Evolutionary conservation across 108 stramenopile species (phyloP), one percentile per base, ranked within the genome.

Genomic region (Fistulifera solaris): DNA sequence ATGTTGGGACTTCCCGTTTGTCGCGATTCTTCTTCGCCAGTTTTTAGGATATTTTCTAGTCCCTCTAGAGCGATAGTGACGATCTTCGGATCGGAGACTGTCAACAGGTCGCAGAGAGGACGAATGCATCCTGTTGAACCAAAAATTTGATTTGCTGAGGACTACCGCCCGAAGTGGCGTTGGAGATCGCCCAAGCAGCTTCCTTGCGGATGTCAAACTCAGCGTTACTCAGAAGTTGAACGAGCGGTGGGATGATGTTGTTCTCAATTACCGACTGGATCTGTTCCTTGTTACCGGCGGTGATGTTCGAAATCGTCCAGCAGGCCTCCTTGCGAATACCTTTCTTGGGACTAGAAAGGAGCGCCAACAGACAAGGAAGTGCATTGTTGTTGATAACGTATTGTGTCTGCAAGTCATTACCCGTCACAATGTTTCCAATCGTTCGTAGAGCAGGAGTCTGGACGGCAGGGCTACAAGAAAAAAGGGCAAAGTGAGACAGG

Each of bases 271-370:
- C 96, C 15, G 93, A 81, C 71, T 97, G 94, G 50, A 99, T 96
- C 81, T 99, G 97, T 58, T 95, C 94, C 70, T 93, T 87, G 79
- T 86, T 95, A 8, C 98, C 98, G 0, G 98, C 98, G 12, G 96
- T 96, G 68, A 97, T 97, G 73, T 99, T 99, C 61, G 89, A 92
- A 64, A 99, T 95, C 17, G 98, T 95, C 98, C 98, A 99, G 75
- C 94, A 96, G 1, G 97, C 96, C 73, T 99, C 98, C 74, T 98
- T 99, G 17, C 96, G 78, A 61, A 99, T 98, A 19, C 94, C 92
- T 75, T 96, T 97, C 84, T 96, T 96, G n/a, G 89, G 89, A 59
- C 70, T 75, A 45, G 70, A 72, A 12, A 98, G 80, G 57, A 97
- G 87, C 21, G 89, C 87, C 59, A 96, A 76, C 40, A 99, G 67